Evolutionary conservation across 352 stramenopile genomes (phyloP).

Genomic region (Blastocystis sp.): DNA sequence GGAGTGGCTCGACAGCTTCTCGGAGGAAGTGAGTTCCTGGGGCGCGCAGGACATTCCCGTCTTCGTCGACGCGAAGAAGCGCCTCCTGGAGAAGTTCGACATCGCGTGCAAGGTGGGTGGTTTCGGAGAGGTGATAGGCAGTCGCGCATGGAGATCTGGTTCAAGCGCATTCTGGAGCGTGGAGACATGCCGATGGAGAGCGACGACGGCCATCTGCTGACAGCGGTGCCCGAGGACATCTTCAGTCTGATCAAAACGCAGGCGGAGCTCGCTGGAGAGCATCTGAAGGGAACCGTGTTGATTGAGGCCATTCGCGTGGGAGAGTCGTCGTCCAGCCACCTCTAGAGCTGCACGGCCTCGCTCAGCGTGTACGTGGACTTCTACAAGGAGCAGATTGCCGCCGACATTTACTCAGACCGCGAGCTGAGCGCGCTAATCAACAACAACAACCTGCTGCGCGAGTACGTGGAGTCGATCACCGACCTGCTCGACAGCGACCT

Average conservation of each 20-base stretch:
- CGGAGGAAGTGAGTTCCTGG: slow-evolving; percentile 1
- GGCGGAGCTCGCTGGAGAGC: neutral
- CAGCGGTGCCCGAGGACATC: slow-evolving; percentile 1
- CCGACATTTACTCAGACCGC: neutral
- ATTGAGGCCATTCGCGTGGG: neutral
- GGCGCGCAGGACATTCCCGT: neutral
- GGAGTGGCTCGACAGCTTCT: slow-evolving; percentile 20
- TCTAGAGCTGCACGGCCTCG: neutral
- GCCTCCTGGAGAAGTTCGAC: neutral
- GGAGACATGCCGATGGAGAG: neutral
- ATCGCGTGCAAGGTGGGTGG: neutral
- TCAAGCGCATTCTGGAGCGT: slow-evolving; percentile 22
- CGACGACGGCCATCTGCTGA: neutral
- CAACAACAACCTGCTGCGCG: neutral
- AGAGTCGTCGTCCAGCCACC: neutral
- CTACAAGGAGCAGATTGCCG: neutral
- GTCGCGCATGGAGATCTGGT: neutral
- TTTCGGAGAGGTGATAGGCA: neutral
- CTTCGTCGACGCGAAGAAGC: slow-evolving; percentile 22
- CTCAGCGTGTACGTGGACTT: neutral
- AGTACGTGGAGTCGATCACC: neutral
- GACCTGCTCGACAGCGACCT: neutral
- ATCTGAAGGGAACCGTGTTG: slow-evolving; percentile 7
- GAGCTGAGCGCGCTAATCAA: neutral
- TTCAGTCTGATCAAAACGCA: slow-evolving; percentile 37